Base-by-base conservation (phyloP, 2,329 filamentous ascomycete genomes). In the Ceratocystis harringtonii region DNA sequence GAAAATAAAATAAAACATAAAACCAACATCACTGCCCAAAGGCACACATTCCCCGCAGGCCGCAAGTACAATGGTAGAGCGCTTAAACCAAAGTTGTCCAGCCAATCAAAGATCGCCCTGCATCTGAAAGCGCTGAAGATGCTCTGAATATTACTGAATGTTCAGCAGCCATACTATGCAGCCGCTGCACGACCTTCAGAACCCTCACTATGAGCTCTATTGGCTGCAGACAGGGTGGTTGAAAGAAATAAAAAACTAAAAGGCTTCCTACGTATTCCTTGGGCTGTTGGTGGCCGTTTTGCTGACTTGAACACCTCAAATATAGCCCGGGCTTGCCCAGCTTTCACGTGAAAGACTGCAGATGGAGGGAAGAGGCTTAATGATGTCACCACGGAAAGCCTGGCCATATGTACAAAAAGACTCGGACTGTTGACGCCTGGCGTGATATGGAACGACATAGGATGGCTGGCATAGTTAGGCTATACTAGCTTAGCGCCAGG, bases 11-110 rank as follows among this genome's bases (percentile, higher is more conserved):
- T 10, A 10, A 30, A 15, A 7, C 4, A 17, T 2, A 30, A 57
- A 57, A 77, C 72, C 32, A 76, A 69, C 12, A 76, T 72, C 0
- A 69, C 63, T 57, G 76, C 52, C 25, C 36, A 41, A 41, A 4
- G 36, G 12, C 10, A 41, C 3, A 15, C 1, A 5, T 15, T 10
- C 10, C 10, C 10, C 36, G 22, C 15, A 12, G 3, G 36, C 36
- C 12, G 36, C 12, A 41, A 41, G 3, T 1, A 12, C 36, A 12
- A 15, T 41, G 12, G 36, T 41, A 41, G 3, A 15, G 52, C 52
- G 52, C 52, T 57, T 57, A 57, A 10, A 57, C 25, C 22, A 8
- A 28, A 32, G 52, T 57, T 57, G 22, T 30, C 17, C 17, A 30
- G 15, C 52, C 52, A 57, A 57, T 57, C 52, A 57, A 22, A 32